Evolutionary conservation across 164 flowering plant genomes (phyloP).

Genomic region (Malania oleifera): DNA sequence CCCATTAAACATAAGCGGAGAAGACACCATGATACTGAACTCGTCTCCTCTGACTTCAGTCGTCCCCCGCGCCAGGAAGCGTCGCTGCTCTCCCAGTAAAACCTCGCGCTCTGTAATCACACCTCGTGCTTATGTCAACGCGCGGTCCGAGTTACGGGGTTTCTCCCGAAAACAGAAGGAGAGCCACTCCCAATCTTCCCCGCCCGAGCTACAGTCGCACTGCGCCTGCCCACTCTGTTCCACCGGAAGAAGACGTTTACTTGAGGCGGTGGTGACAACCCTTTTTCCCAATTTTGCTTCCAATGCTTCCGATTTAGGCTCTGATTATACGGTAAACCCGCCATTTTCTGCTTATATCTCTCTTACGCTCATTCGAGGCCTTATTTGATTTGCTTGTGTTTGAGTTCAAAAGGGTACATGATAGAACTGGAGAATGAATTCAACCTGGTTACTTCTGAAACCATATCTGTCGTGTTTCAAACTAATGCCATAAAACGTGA

Average conservation of each 20-base stretch:
- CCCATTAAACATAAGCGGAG: too few relatives aligned
- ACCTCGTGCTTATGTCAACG: neutral
- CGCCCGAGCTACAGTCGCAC: neutral
- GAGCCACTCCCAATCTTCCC: neutral
- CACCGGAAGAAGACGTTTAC: constrained; percentile 42
- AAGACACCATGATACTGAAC: too few relatives aligned
- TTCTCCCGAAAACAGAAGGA: neutral
- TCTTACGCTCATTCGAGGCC: neutral
- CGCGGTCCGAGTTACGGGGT: neutral
- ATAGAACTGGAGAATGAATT: too few relatives aligned
- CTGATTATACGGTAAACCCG: constrained; percentile 32
- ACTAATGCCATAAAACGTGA: too few relatives aligned
- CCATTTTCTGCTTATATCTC: too few relatives aligned
- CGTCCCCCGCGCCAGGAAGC: neutral
- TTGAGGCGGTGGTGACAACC: constrained; percentile 27
- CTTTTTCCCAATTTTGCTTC: constrained; percentile 22
- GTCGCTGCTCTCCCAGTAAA: neutral
- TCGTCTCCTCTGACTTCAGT: too few relatives aligned
- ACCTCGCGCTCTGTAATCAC: neutral
- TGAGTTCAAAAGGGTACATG: too few relatives aligned
- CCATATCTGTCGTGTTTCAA: too few relatives aligned
- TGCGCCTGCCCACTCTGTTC: constrained; percentile 22
- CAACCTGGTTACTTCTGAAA: too few relatives aligned
- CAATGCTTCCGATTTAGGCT: constrained; percentile 12
- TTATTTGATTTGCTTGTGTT: too few relatives aligned